Evolutionary conservation across 31 red algal species (phyloP).

Genomic region (Porphyra umbilicalis): DNA sequence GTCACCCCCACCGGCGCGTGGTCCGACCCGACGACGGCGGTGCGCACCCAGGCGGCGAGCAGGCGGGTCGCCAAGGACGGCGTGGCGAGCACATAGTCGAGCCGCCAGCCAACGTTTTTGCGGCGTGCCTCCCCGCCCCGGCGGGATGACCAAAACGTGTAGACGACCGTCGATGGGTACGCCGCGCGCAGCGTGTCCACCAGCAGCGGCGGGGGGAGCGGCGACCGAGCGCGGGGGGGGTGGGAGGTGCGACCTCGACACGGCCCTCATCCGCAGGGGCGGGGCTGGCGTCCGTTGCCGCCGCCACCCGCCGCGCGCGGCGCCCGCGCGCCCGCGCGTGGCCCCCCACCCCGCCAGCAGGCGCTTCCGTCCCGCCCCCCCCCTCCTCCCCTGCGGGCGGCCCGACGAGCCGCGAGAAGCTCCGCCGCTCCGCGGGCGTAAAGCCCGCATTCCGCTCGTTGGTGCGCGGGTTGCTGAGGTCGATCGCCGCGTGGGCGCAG

Average conservation of each 20-base stretch:
- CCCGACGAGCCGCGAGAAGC: slow-evolving; percentile 42
- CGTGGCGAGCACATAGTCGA: slow-evolving; percentile 73
- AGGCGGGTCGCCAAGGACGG: slow-evolving; percentile 3
- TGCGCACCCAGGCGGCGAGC: slow-evolving; percentile 25
- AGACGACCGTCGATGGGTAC: slow-evolving; percentile 18
- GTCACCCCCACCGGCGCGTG: slow-evolving; percentile 47
- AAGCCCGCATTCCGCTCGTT: slow-evolving; percentile 65
- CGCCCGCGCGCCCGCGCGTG: not conserved
- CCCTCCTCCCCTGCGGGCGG: slow-evolving; percentile 12
- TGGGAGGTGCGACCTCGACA: not conserved
- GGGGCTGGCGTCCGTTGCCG: not conserved
- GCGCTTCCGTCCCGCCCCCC: not conserved
- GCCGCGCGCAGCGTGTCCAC: slow-evolving; percentile 26
- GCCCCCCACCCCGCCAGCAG: not conserved
- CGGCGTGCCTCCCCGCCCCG: slow-evolving; percentile 30
- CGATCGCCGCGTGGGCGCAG: slow-evolving; percentile 35
- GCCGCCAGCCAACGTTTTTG: slow-evolving; percentile 72
- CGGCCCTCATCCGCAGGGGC: not conserved
- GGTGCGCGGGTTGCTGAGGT: slow-evolving; percentile 58
- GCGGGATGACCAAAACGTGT: slow-evolving; percentile 61
- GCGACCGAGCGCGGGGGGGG: not conserved
- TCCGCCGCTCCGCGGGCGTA: slow-evolving; percentile 54
- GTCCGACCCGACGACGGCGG: slow-evolving; percentile 33
- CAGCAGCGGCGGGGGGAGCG: not conserved
- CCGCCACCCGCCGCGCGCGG: not conserved